Percentiles rank a stretch among this genome's conserved stretches.
Evolutionary conservation across 1,284 basidiomycete genomes (phyloP).

Genomic region (Pterulicium gracile): DNA sequence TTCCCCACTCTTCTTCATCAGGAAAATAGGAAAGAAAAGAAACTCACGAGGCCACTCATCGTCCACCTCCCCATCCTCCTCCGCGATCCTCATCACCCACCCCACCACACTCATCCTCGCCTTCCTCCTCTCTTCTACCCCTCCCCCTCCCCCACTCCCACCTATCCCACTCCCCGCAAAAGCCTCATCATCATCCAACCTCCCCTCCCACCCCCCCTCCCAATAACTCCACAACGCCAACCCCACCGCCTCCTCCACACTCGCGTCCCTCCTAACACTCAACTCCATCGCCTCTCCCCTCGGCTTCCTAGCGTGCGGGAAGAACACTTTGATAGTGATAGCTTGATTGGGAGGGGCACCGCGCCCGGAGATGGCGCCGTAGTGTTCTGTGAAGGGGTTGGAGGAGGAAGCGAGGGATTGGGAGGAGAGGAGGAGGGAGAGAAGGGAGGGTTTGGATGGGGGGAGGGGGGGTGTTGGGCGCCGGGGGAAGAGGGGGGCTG

Average conservation of each 20-base stretch:
- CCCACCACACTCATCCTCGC: conserved; percentile 64
- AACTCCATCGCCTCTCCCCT: conserved; percentile 46
- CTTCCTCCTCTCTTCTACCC: conserved; percentile 37
- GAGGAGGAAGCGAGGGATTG: conserved; percentile 34
- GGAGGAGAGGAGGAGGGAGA: conserved; percentile 57
- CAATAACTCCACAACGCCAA: conserved; percentile 87
- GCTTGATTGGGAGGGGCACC: conserved; percentile 43
- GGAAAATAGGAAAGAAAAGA: conserved; percentile 2
- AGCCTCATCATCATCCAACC: conserved; percentile 53
- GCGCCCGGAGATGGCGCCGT: conserved; percentile 69
- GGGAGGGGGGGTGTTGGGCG: conserved; percentile 31
- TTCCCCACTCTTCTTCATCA: conserved; percentile 5
- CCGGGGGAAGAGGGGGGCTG: conserved; percentile 32
- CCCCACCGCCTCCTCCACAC: conserved; percentile 93
- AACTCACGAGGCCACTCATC: conserved; percentile 90
- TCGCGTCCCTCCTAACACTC: conserved; percentile 79
- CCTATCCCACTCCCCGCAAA: conserved; percentile 30
- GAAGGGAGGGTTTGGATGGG: conserved; percentile 37
- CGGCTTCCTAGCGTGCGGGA: conserved; percentile 72
- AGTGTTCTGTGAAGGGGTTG: conserved; percentile 78
- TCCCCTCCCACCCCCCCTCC: conserved; percentile 78
- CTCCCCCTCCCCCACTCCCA: conserved; percentile 11
- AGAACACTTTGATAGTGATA: conserved; percentile 72
- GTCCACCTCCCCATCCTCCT: conserved; percentile 96
- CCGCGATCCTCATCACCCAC: conserved; percentile 94